phyloP scores from a whole-genome alignment of 257 asterid genomes.

The Euphrasia confusa region DNA sequence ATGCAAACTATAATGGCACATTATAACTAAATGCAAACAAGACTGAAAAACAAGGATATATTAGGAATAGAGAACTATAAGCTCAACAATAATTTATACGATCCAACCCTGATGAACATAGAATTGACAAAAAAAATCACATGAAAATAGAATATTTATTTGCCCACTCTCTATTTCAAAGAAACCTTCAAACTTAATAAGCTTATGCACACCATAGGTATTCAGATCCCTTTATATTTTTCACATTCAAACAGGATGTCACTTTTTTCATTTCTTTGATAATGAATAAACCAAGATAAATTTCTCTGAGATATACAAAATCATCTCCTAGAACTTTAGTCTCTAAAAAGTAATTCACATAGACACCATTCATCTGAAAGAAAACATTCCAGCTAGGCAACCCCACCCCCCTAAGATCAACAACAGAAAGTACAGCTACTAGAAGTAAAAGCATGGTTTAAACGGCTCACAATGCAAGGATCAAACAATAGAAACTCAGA shows the following conservation, averaged over 20 bases:
- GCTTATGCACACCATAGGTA: neutral
- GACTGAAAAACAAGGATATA: conserved; percentile 11
- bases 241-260: conserved; percentile 2
- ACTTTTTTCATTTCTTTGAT: neutral
- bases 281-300: conserved; percentile 12
- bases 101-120: neutral
- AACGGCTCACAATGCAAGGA: conserved; percentile 75
- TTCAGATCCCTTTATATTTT: conserved; percentile 17
- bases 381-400: neutral
- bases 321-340: neutral
- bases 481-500: conserved; percentile 81
- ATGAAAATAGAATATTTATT: neutral
- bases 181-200: neutral
- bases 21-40: conserved; percentile 12
- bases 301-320: neutral
- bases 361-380: conserved; percentile 1
- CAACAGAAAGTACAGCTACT: conserved; percentile 2
- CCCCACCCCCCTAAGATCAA: neutral
- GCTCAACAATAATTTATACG: neutral
- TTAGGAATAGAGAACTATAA: conserved; percentile 11
- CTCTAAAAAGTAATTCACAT: neutral
- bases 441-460: conserved; percentile 15
- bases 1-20: conserved; percentile 13
- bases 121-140: conserved; percentile 14
- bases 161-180: conserved; percentile 2